These are phyloP conservation scores for Colletotrichum tamarilloi DNA, from an alignment of 2,329 filamentous ascomycete genomes.

Conservation along the genomic window DNA sequence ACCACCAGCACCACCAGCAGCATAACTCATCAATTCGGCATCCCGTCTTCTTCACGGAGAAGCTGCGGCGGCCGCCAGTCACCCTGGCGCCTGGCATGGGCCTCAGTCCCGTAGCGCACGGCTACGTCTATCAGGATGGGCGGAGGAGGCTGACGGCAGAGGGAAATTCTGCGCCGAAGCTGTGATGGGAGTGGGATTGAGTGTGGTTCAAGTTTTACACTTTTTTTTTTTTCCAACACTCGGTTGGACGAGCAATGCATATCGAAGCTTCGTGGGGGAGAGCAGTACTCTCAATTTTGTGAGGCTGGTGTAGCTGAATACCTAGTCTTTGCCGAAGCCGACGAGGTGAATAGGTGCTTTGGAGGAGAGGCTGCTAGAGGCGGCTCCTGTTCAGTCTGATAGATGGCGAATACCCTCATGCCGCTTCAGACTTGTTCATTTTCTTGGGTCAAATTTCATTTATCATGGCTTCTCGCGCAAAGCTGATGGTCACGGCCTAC, in stretches of 20 bases:
- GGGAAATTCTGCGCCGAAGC: constrained; percentile 45
- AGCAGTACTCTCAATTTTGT: neutral
- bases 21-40: constrained; percentile 72
- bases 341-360: no score
- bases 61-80: constrained; percentile 66
- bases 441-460: no score
- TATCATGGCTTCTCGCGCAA: no score
- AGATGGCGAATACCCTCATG: no score
- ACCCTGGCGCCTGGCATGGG: constrained; percentile 37
- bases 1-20: neutral
- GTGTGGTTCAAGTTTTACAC: neutral
- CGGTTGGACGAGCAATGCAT: neutral
- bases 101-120: constrained; percentile 65
- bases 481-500: no score
- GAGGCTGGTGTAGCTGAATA: neutral
- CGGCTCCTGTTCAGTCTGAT: no score
- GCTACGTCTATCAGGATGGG: constrained; percentile 68
- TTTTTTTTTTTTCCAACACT: no score
- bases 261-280: neutral
- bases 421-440: no score
- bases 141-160: constrained; percentile 39
- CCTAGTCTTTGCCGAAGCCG: no score
- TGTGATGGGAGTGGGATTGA: constrained; percentile 44
- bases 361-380: no score
- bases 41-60: constrained; percentile 80